Evolutionary conservation across 768 basidiomycete genomes (phyloP).

Genomic region (Royoungia palumana): DNA sequence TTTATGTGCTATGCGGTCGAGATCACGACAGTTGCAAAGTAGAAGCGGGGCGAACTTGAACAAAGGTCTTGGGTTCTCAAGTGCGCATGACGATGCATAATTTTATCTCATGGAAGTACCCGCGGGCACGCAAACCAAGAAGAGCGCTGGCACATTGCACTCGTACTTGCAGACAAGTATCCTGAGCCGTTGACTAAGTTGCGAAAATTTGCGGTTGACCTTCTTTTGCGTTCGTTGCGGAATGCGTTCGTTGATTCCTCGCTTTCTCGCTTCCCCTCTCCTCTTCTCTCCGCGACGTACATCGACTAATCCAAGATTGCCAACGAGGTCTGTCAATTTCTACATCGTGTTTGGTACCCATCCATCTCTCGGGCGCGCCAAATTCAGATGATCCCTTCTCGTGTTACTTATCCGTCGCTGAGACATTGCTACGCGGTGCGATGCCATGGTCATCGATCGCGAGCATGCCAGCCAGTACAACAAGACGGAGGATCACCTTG

Average conservation of each 20-base stretch:
- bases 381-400: constrained; percentile 49
- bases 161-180: constrained; percentile 51
- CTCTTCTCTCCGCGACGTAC: constrained; percentile 33
- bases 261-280: background rate
- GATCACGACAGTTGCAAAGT: too few relatives aligned
- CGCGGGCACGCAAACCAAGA: too few relatives aligned
- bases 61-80: too few relatives aligned
- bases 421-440: constrained; percentile 40
- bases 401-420: constrained; percentile 40
- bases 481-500: constrained; percentile 55
- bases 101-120: too few relatives aligned
- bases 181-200: constrained; percentile 45
- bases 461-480: constrained; percentile 34
- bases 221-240: constrained; percentile 24
- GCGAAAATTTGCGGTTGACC: constrained; percentile 53
- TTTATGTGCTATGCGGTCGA: too few relatives aligned
- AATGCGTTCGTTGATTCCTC: too few relatives aligned
- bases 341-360: constrained; percentile 41
- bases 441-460: constrained; percentile 29
- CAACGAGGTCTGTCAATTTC: too few relatives aligned
- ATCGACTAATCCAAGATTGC: constrained; percentile 42
- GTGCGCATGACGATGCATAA: too few relatives aligned
- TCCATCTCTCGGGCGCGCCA: constrained; percentile 50
- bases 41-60: too few relatives aligned
- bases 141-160: constrained; percentile 50